Evolutionary conservation across 805 yeast genomes (phyloP).

Genomic region (Saturnispora bothae): DNA sequence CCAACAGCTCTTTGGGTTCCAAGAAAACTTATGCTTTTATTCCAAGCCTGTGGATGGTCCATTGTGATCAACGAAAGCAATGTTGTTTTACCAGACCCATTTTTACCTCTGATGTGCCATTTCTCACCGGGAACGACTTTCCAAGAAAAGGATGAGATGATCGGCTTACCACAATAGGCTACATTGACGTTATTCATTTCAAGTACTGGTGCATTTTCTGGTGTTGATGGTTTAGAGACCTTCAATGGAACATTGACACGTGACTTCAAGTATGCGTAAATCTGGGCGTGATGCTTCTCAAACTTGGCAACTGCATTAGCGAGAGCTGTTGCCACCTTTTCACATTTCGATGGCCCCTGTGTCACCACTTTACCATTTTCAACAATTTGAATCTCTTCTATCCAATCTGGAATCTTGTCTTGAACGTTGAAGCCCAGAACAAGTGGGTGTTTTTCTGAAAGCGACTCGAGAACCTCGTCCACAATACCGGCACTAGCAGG

Average conservation of each 20-base stretch:
- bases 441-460: constrained; percentile 35
- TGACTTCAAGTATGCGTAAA: no score
- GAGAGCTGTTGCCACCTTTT: not conserved
- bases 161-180: constrained; percentile 49
- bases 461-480: constrained; percentile 36
- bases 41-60: constrained; percentile 97
- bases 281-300: not conserved
- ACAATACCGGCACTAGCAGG: constrained; percentile 58
- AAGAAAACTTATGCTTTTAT: constrained; percentile 48
- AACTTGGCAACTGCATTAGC: not conserved
- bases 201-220: constrained; percentile 21
- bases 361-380: constrained; percentile 41
- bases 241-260: constrained; percentile 11
- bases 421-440: constrained; percentile 70
- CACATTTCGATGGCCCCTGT: constrained; percentile 35
- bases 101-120: constrained; percentile 84
- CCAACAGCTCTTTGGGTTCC: constrained; percentile 70
- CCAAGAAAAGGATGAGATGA: constrained; percentile 57
- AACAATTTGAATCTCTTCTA: constrained; percentile 58
- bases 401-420: constrained; percentile 73
- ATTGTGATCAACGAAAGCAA: constrained; percentile 74
- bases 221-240: constrained; percentile 3
- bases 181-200: constrained; percentile 57
- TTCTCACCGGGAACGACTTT: constrained; percentile 57
- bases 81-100: constrained; percentile 93